A percentile compares a stretch with the other conserved stretches of the same genome.
phyloP scores from a whole-genome alignment of 139 green algal species.

The Chlamydomonas urium region DNA sequence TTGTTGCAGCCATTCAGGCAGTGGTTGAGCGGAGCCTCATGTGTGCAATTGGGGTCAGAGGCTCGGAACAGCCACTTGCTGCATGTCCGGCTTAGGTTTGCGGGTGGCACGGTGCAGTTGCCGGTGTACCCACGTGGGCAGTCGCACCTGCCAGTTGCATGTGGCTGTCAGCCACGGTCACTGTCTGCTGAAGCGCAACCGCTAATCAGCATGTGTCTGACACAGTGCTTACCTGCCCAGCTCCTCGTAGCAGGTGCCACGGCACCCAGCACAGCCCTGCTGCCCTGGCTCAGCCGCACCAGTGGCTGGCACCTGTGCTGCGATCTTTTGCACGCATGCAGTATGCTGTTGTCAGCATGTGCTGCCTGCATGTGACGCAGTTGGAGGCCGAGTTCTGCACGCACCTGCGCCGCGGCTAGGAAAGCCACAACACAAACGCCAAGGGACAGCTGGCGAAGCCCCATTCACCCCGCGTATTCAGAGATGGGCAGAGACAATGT shows the following conservation, averaged over 20 bases:
- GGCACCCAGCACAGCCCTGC: background rate
- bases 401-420: background rate
- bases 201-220: too few species aligned
- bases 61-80: background rate
- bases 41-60: conserved; percentile 6
- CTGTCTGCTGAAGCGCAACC: background rate
- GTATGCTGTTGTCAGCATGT: background rate
- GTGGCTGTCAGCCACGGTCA: background rate
- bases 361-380: background rate
- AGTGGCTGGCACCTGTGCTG: too few species aligned
- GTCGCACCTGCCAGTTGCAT: background rate
- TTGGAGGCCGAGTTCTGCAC: background rate
- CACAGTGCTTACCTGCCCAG: background rate
- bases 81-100: background rate
- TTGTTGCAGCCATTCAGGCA: conserved; percentile 31
- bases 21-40: background rate
- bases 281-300: too few species aligned
- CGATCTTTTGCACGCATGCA: background rate
- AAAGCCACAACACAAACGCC: background rate
- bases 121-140: conserved; percentile 4
- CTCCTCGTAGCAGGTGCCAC: background rate
- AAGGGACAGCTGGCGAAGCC: background rate
- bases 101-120: background rate
- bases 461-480: background rate
- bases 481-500: too few species aligned